Conservation (phyloP, 306 rosid genomes). For the Quercus variabilis region DNA sequence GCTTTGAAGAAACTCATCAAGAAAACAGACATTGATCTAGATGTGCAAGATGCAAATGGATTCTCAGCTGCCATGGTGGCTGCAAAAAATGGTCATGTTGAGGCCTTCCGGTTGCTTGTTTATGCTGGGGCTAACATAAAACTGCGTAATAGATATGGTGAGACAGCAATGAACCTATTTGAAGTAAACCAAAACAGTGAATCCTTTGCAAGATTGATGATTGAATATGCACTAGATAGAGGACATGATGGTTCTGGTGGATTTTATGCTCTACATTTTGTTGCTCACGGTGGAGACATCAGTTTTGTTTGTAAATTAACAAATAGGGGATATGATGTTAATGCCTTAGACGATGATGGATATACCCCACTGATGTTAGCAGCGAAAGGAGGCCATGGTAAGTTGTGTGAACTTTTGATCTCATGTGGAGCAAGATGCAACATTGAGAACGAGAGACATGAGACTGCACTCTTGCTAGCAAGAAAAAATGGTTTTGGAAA, state of each 20-base stretch:
- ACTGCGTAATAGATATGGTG: slow-evolving; percentile 39
- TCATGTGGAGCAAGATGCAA: slow-evolving; percentile 49
- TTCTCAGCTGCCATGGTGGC: slow-evolving; percentile 63
- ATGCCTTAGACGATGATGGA: slow-evolving; percentile 39
- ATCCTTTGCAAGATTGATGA: slow-evolving; percentile 36
- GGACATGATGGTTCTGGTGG: slow-evolving; percentile 2
- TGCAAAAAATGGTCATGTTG: slow-evolving; percentile 30
- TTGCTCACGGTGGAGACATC: slow-evolving; percentile 36
- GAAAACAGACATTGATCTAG: slow-evolving; percentile 18
- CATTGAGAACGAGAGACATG: slow-evolving; percentile 32
- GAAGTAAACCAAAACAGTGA: slow-evolving; percentile 29
- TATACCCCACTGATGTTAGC: slow-evolving; percentile 65
- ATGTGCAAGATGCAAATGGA: slow-evolving; percentile 58
- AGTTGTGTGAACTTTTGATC: slow-evolving; percentile 44
- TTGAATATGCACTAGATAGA: slow-evolving; percentile 31
- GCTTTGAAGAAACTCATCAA: slow-evolving; percentile 46
- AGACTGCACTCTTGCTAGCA: slow-evolving; percentile 48
- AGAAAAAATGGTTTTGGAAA: slow-evolving; percentile 35
- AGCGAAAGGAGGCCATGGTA: slow-evolving; percentile 42
- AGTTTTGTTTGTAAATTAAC: slow-evolving; percentile 22
- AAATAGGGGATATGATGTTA: slow-evolving; percentile 35
- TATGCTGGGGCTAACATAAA: slow-evolving; percentile 50
- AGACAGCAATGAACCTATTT: slow-evolving; percentile 39
- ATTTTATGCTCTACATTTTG: slow-evolving; percentile 40
- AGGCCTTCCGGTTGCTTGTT: slow-evolving; percentile 48